Conservation (phyloP, 768 basidiomycete species). For the Russula foetens region DNA sequence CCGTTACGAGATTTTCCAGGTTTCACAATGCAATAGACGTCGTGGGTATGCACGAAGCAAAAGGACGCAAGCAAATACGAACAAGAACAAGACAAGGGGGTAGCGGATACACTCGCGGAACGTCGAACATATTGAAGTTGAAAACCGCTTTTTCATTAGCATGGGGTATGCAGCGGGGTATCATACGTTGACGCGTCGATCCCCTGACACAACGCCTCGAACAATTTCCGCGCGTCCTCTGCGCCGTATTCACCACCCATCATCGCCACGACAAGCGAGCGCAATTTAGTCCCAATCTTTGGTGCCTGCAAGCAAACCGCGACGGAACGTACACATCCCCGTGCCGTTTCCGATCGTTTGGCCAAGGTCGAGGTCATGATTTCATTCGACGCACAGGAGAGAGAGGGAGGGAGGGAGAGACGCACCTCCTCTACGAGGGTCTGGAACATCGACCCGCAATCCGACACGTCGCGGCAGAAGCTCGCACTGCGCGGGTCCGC, state of each 20-base stretch:
- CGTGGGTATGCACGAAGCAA: too few relatives aligned
- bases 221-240: constrained; percentile 40
- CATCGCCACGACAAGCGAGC: constrained; percentile 42
- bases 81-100: too few relatives aligned
- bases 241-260: constrained; percentile 38
- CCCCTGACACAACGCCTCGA: constrained; percentile 41
- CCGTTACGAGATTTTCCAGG: too few relatives aligned
- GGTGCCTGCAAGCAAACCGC: constrained; percentile 30
- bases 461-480: constrained; percentile 9
- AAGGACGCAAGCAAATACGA: too few relatives aligned
- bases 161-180: not conserved
- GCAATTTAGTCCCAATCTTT: constrained; percentile 33
- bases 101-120: too few relatives aligned
- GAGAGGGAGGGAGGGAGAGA: not conserved
- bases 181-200: constrained; percentile 38
- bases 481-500: not conserved
- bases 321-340: too few relatives aligned
- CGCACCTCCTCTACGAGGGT: constrained; percentile 1
- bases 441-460: constrained; percentile 13
- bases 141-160: too few relatives aligned
- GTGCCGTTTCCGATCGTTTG: too few relatives aligned
- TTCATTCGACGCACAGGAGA: not conserved
- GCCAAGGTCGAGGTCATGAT: too few relatives aligned
- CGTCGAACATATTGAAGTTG: too few relatives aligned
- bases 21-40: too few relatives aligned